A percentile compares a stretch with the other conserved stretches of the same genome.
phyloP scores from a whole-genome alignment of 352 stramenopile species.

The Phytophthora multivora region DNA sequence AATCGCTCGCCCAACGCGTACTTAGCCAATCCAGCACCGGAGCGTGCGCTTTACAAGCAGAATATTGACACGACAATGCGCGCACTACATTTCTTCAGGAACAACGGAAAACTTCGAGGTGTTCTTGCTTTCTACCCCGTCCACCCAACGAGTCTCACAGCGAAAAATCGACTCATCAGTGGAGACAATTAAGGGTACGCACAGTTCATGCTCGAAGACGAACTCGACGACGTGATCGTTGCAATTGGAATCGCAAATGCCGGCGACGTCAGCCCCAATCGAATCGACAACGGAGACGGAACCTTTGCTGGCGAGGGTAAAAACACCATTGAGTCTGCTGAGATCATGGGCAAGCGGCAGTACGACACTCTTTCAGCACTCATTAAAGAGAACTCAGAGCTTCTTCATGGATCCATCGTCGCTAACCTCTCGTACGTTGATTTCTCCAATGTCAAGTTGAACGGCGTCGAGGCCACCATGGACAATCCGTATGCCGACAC shows the following conservation, averaged over 20 bases:
- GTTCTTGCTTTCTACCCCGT: constrained; percentile 78
- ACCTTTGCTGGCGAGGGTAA: constrained; percentile 49
- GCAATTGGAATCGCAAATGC: constrained; percentile 54
- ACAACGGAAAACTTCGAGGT: constrained; percentile 41
- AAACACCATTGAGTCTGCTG: constrained; percentile 37
- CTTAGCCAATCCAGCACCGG: constrained; percentile 61
- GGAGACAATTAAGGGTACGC: constrained; percentile 84
- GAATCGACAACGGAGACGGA: constrained; percentile 50
- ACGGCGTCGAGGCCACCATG: constrained; percentile 17
- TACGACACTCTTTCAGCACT: constrained; percentile 36
- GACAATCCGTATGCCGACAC: constrained; percentile 34
- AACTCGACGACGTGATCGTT: constrained; percentile 34
- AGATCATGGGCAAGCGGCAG: constrained; percentile 51
- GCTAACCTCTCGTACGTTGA: constrained; percentile 52
- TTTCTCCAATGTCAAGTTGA: constrained; percentile 49
- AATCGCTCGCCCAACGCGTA: constrained; percentile 80
- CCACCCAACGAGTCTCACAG: constrained; percentile 79
- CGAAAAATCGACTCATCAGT: constrained; percentile 74
- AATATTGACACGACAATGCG: constrained; percentile 80
- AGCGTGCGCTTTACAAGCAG: constrained; percentile 56
- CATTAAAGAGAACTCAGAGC: constrained; percentile 22
- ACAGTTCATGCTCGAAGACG: constrained; percentile 47
- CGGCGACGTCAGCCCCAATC: constrained; percentile 52
- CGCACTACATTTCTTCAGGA: constrained; percentile 54
- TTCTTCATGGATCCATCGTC: constrained; percentile 30